Evolutionary conservation across 495 filamentous ascomycete genomes (phyloP).

Genomic region (Penicillium parvum): DNA sequence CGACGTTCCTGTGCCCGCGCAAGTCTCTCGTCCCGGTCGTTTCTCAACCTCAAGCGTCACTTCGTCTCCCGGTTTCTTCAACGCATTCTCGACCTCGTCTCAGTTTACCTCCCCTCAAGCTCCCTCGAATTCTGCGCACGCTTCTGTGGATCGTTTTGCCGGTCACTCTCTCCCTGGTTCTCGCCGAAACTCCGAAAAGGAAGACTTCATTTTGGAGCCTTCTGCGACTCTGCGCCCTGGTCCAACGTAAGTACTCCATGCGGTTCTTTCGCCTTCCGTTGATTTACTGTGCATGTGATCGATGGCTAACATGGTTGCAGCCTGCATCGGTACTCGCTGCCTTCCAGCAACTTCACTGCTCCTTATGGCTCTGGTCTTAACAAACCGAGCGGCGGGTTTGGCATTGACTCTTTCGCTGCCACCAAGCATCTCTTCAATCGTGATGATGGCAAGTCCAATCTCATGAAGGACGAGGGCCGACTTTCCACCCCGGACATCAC

Average conservation of each 20-base stretch:
- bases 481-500: slow-evolving; percentile 60
- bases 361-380: slow-evolving; percentile 52
- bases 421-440: slow-evolving; percentile 79
- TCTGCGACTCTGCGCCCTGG: slow-evolving; percentile 34
- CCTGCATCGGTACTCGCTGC: slow-evolving; percentile 86
- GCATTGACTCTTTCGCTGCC: slow-evolving; percentile 69
- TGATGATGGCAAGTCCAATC: slow-evolving; percentile 58
- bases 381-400: too few relatives aligned
- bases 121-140: slow-evolving; percentile 20
- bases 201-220: slow-evolving; percentile 36
- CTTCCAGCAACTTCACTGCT: slow-evolving; percentile 59
- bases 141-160: slow-evolving; percentile 41
- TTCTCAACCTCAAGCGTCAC: slow-evolving; percentile 80
- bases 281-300: neutral
- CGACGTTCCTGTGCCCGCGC: slow-evolving; percentile 67
- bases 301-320: slow-evolving; percentile 37
- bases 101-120: slow-evolving; percentile 59
- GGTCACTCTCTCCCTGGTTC: slow-evolving; percentile 86
- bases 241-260: slow-evolving; percentile 45
- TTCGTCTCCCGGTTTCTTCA: slow-evolving; percentile 73
- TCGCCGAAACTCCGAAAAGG: slow-evolving; percentile 58
- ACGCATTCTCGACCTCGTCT: slow-evolving; percentile 63
- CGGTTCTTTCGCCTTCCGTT: neutral
- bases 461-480: slow-evolving; percentile 45
- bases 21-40: slow-evolving; percentile 71